Evolutionary conservation across 164 flowering plant species (phyloP), one percentile per base, ranked within the genome.

Genomic region (Taxillus chinensis): DNA sequence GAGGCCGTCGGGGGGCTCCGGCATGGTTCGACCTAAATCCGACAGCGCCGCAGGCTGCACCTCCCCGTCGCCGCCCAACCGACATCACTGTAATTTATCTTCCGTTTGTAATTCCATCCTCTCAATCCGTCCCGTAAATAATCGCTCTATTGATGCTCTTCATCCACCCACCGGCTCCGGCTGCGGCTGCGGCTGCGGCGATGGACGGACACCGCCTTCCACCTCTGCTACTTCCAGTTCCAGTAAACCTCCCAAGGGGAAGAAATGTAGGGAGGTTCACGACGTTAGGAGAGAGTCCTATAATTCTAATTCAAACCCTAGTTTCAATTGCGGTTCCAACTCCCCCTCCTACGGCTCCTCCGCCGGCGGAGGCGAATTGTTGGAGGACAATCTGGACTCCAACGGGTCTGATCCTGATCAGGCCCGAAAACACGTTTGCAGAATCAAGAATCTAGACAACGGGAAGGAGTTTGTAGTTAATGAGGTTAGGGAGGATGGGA

Each of bases 381-480:
- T 62, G n/a, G 73, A 64, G 37, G 79, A 67, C 62, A 77, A 57
- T 57, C 55, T 45, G 68, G 76, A 62, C 61, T 39, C 63, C 51
- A 63, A 70, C 62, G 79, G 74, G 60, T 43, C 45, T n/a, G 27
- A 27, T 27, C 27, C 27, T 27, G 27, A 27, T 27, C 27, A 27
- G 27, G 1, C 27, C 27, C 27, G 27, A 14, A 49, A 49, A 10
- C 72, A 67, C 62, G 75, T 74, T 14, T 89, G 92, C 64, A 79
- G 79, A 5, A 91, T 95, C 39, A 91, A 79, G 84, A 82, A 95
- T 78, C 85, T 95, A 16, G 97, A 95, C 71, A 91, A 79, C 60
- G 99, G 99, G 15, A 82, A 89, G 67, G 96, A 95, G 78, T 95
- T 95, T 76, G 88, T 95, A 64, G 93, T 95, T 48, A 84, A 89